Base-by-base conservation (phyloP, 257 asterid genomes). In the Solanum dulcamara region DNA sequence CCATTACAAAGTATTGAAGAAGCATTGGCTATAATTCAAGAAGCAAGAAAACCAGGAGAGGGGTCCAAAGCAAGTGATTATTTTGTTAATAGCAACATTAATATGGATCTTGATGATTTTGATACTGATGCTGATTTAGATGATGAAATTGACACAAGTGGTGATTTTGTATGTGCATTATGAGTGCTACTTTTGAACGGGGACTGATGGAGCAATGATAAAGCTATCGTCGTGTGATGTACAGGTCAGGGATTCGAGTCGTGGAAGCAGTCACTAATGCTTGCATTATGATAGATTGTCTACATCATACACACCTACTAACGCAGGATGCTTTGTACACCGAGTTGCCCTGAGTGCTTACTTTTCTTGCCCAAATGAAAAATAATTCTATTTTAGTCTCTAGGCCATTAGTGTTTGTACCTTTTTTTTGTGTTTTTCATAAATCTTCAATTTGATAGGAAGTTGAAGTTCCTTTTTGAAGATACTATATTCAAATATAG, bases 21-120 rank as follows among this genome's bases (percentile, higher is more conserved):
- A 79, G 83, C 83, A 28, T 79, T 79, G 66, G 83, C 83, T 79
- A 79, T 79, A 48, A 79, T 79, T 48, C 83, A 79, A 79, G 83
- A 79, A 79, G 83, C 83, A 46, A 79, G 44, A 48, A 30, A 32
- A 79, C 83, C 83, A 79, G 83, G 20, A 79, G 44, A 28, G 9
- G 83, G 83, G 1, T 48, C 28, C 1, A 79, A 30, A 48, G 40
- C 24, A 30, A 50, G 62, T 79, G 83, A 79, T 11, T 50, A 50
- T 79, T 79, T 79, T 79, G 66, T 48, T 48, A 11, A 30, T 50
- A 48, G 83, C 18, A 79, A 64, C 59, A 48, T 48, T 48, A 79
- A 64, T 22, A 79, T 79, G 83, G 83, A 79, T 9, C 66, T 79
- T 48, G 83, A 79, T 79, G 83, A 79, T 48, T 79, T 28, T 79